These are phyloP conservation scores for Carallia pectinifolia DNA, from an alignment of 345 rosid species.

Conservation along the genomic window DNA sequence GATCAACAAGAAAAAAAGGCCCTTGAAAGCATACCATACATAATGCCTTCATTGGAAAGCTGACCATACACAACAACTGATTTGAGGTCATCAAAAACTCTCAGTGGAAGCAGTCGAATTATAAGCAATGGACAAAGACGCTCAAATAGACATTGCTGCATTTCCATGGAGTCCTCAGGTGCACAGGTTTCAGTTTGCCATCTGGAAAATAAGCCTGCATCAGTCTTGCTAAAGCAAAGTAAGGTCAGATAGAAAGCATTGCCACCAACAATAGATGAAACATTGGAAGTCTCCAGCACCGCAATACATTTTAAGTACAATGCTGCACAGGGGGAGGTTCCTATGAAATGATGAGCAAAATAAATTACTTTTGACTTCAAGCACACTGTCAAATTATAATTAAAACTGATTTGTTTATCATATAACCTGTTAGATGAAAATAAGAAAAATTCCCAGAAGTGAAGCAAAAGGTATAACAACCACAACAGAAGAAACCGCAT, in stretches of 20 bases:
- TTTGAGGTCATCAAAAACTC: slow-evolving; percentile 61
- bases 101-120: slow-evolving; percentile 75
- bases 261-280: neutral
- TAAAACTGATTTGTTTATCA: no score
- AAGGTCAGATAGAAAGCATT: neutral
- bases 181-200: slow-evolving; percentile 34
- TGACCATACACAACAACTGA: slow-evolving; percentile 57
- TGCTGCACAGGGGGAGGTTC: neutral
- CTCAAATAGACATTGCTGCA: slow-evolving; percentile 59
- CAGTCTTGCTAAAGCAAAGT: slow-evolving; percentile 32
- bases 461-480: neutral
- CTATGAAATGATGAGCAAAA: neutral
- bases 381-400: no score
- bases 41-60: slow-evolving; percentile 35
- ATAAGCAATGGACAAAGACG: slow-evolving; percentile 86
- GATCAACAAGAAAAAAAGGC: slow-evolving; percentile 1
- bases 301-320: neutral
- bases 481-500: neutral
- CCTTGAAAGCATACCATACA: slow-evolving; percentile 40
- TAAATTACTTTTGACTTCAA: no score
- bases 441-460: neutral
- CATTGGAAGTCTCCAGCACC: neutral
- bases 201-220: slow-evolving; percentile 32
- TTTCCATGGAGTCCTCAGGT: slow-evolving; percentile 30
- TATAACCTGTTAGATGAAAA: no score